Base-by-base conservation (phyloP, 495 filamentous ascomycete genomes). In the Penicillium bovifimosum region DNA sequence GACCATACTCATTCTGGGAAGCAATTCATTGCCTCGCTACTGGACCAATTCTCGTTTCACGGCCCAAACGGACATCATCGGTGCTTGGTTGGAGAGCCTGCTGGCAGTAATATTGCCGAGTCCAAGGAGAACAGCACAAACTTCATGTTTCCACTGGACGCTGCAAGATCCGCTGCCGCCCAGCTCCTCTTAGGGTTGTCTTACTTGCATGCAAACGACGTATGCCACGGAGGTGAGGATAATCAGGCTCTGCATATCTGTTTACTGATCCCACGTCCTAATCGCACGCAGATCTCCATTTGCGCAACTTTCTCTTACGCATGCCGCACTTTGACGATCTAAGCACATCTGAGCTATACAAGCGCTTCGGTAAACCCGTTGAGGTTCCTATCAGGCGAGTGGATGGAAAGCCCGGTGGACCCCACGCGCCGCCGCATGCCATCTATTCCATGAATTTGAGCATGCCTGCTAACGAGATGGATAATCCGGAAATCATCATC, bases 31-130 rank as follows among this genome's bases (percentile, higher is more conserved):
- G 39, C 61, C 9, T 26, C 52, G 32, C 45, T 64, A 39, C 50
- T 62, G 2, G 55, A 62, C 42, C 41, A 62, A 52, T 58, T 67
- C 50, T 60, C 36, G 35, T 59, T 67, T 38, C 18, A 61, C 38
- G 62, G 66, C 36, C 64, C 59, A 45, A 67, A 69, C 44, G 62
- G 65, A 51, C 42, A 59, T 45, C 63, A 65, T 54, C 44, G 14
- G 45, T 69, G 61, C 55, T 59, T 67, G 17, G 63, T 66, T 26
- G 50, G 59, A 47, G 59, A 66, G 39, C 61, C 63, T 51, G 61
- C 65, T 50, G 47, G 63, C 34, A 46, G 27, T 55, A 67, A 50
- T 56, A 50, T 69, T 43, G 52, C 63, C 26, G n/a, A 53, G 31
- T 63, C 61, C 9, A 63, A 69, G 53, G 59, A 67, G 38, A 42